Conservation (phyloP, 1,284 basidiomycete species). For the Irpex lacteus region DNA sequence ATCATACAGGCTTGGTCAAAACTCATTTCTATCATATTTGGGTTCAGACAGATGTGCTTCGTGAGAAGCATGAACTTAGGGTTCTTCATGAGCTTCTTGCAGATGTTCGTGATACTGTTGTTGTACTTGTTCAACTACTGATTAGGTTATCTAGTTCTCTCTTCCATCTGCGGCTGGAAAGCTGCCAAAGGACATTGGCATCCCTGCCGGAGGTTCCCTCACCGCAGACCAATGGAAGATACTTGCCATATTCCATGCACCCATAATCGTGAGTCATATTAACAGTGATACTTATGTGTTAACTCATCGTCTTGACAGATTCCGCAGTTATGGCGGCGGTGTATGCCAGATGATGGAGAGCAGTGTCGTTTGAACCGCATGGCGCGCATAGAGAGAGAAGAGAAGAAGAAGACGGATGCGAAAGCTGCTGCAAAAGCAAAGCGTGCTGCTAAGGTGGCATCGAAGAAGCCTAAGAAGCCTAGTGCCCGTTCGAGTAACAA, state of each 20-base stretch:
- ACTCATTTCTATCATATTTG: constrained; percentile 33
- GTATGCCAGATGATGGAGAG: constrained; percentile 2
- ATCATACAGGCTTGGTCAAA: constrained; percentile 28
- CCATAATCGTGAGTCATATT: constrained; percentile 22
- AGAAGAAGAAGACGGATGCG: background rate
- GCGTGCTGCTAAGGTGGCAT: background rate
- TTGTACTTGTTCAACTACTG: background rate
- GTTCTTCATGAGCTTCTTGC: constrained; percentile 24
- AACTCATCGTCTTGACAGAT: constrained; percentile 13
- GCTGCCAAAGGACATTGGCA: constrained; percentile 29
- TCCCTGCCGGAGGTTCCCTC: constrained; percentile 32
- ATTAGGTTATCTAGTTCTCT: constrained; percentile 14
- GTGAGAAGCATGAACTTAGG: constrained; percentile 22
- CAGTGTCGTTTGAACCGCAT: background rate
- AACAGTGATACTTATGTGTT: background rate
- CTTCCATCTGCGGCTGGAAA: constrained; percentile 23
- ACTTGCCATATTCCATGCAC: constrained; percentile 25
- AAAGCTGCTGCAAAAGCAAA: background rate
- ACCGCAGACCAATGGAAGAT: constrained; percentile 35
- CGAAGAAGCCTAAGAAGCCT: background rate
- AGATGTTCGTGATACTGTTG: constrained; percentile 14
- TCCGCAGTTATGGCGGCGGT: constrained; percentile 22
- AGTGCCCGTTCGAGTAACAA: no score
- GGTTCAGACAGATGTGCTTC: constrained; percentile 26
- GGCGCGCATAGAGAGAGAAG: background rate